Evolutionary conservation across 1,284 basidiomycete species (phyloP), one percentile per base, ranked within the genome.

Genomic region (Farysia itapuensis): DNA sequence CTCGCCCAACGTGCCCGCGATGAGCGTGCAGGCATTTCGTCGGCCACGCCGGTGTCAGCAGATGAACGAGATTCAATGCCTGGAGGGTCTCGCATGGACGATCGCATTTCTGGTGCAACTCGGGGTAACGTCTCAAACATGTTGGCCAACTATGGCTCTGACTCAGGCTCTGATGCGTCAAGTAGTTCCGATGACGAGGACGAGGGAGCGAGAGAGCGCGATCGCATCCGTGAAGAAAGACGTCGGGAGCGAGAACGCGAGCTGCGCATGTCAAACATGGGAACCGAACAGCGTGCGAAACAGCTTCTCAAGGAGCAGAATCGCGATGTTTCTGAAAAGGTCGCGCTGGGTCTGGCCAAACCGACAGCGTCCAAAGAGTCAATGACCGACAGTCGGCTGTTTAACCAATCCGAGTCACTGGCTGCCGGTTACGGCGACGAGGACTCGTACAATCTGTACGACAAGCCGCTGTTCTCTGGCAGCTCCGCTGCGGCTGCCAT

Each of bases 261-360:
- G 79, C 85, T 98, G 86, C 84, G 95, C 49, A 95, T 98, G 92
- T 92, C 84, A 78, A 97, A 97, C 75, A 99, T 99, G 95, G 95
- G 95, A 26, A 86, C 86, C 25, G 95, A 98, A 79, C 89, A 91
- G 77, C 84, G 95, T 5, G 92, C 95, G 19, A 95, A 95, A 80
- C 86, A 90, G 82, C 82, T 98, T 43, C 90, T 93, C 19, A 85
- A 88, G 79, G 96, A 53, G 75, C 92, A 92, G 80, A 96, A 98
- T 77, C 88, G 95, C 68, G 95, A 98, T 75, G 96, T 99, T 37
- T 97, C 94, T 0, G 95, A 99, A 79, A 98, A 99, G 81, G 88
- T 99, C 43, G 95, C 95, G 2, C 84, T 98, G 16, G 95, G 95
- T 25, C 83, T 98, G 31, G 95, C 95, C 33, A 98, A 98, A 78